Percentiles rank a stretch among this genome's conserved stretches.
These are phyloP conservation scores for Dillenia suffruticosa DNA, from an alignment of 164 flowering plant species.

Conservation along the genomic window DNA sequence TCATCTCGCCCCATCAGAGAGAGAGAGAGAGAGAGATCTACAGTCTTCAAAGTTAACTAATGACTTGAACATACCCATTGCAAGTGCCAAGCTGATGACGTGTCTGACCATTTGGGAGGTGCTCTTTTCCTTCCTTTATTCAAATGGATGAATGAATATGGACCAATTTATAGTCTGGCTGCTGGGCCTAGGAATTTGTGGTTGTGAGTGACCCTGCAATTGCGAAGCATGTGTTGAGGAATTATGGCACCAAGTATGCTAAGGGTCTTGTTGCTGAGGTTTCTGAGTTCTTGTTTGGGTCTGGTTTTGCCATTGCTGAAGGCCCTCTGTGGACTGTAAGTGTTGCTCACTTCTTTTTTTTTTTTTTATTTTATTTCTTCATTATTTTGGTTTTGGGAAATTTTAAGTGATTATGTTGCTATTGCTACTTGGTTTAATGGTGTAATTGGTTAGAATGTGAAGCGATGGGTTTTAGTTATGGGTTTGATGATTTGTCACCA, in stretches of 20 bases:
- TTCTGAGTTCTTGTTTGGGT: slow-evolving; percentile 87
- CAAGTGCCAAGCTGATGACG: slow-evolving; percentile 80
- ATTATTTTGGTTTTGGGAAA: no score
- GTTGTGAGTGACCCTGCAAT: slow-evolving; percentile 88
- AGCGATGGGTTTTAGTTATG: no score
- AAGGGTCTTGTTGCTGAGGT: slow-evolving; percentile 92
- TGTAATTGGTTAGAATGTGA: no score
- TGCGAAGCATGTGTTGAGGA: slow-evolving; percentile 83
- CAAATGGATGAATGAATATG: slow-evolving; percentile 85
- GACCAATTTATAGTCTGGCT: slow-evolving; percentile 81
- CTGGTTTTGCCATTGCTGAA: slow-evolving; percentile 94
- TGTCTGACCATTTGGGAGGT: slow-evolving; percentile 82
- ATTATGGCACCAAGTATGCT: slow-evolving; percentile 65
- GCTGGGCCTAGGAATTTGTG: slow-evolving; percentile 85
- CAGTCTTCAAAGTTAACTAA: not conserved
- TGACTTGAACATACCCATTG: slow-evolving; percentile 80
- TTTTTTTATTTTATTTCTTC: no score
- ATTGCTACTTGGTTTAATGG: no score
- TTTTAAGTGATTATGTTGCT: no score
- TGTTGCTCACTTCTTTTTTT: not conserved
- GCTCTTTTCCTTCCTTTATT: slow-evolving; percentile 83
- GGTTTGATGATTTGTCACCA: no score
- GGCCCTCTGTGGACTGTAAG: slow-evolving; percentile 90
- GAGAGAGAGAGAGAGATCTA: no score
- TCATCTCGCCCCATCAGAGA: no score